A percentile compares a stretch with the other conserved stretches of the same genome.
Conservation (phyloP, 352 stramenopile genomes). For the Phytophthora aleatoria region DNA sequence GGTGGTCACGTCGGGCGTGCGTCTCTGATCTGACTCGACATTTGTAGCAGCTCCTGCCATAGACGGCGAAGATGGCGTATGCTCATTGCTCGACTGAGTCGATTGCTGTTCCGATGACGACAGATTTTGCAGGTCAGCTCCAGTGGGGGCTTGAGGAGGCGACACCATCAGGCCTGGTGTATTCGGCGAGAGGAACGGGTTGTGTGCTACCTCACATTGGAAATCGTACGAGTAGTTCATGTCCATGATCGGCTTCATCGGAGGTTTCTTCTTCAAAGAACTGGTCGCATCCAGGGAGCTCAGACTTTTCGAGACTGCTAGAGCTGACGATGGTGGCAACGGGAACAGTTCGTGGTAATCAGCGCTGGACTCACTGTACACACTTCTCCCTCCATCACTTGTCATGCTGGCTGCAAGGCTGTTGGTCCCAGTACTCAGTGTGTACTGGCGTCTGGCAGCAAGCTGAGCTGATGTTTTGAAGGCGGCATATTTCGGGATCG, state of each 20-base stretch:
- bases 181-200: slow-evolving; percentile 52
- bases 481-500: slow-evolving; percentile 74
- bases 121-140: background rate
- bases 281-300: slow-evolving; percentile 25
- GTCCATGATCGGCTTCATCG: slow-evolving; percentile 55
- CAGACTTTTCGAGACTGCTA: slow-evolving; percentile 29
- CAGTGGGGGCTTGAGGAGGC: background rate
- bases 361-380: slow-evolving; percentile 24
- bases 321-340: slow-evolving; percentile 17
- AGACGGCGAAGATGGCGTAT: background rate
- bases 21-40: no score
- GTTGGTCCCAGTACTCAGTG: slow-evolving; percentile 12
- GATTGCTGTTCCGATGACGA: slow-evolving; percentile 9
- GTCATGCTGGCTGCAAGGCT: slow-evolving; percentile 28
- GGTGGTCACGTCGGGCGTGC: background rate
- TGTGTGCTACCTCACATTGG: slow-evolving; percentile 55
- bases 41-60: background rate
- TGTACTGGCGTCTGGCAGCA: slow-evolving; percentile 26
- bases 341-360: slow-evolving; percentile 42
- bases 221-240: slow-evolving; percentile 74
- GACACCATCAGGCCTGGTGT: slow-evolving; percentile 9
- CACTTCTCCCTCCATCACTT: slow-evolving; percentile 31
- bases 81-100: slow-evolving; percentile 1
- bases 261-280: slow-evolving; percentile 13
- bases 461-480: slow-evolving; percentile 61